Evolutionary conservation across 306 rosid genomes (phyloP), one percentile per base, ranked within the genome.

Genomic region (Quercus variabilis): DNA sequence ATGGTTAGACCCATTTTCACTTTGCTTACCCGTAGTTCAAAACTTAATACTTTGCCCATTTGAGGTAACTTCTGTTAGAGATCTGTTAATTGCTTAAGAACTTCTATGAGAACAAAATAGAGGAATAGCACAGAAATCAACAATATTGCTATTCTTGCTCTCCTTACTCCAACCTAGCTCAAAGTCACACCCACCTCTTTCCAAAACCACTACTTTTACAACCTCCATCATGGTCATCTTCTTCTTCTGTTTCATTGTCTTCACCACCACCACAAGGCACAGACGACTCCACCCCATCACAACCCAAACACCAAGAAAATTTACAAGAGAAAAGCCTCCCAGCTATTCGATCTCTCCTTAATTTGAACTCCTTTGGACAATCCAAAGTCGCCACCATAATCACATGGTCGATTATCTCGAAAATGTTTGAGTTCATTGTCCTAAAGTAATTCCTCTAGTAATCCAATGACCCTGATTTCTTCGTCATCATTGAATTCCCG

Each of bases 351-450:
- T 93, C 98, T 68, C 99, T 88, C 69, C 94, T 83, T 82, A 83
- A 68, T 59, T 81, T 87, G 59, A 93, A 91, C 89, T 93, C 91
- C 73, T 88, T 89, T 0, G 97, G 96, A 46, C 93, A 91, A 88
- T 95, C 98, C 6, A 87, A 79, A 69, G 95, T 93, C 1, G 98
- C 99, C 75, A 95, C 99, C 83, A 87, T 75, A 82, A 95, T 95
- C 0, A 97, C 98, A 52, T 87, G 89, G 71, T 95, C 94, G 69
- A 95, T 93, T 83, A 91, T 89, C 6, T 73, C 88, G 43, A 95
- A 95, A 60, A 95, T 91, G 33, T 93, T 91, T 0, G 86, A 93
- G 72, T 85, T 90, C 2, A 92, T 86, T 9, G 89, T 74, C 30
- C 96, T 60, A 55, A 95, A 95, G 87, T 90, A 95, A 74, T 55